These are phyloP conservation scores for Candida sp. DNA, from an alignment of 1,139 yeast species.

Conservation along the genomic window DNA sequence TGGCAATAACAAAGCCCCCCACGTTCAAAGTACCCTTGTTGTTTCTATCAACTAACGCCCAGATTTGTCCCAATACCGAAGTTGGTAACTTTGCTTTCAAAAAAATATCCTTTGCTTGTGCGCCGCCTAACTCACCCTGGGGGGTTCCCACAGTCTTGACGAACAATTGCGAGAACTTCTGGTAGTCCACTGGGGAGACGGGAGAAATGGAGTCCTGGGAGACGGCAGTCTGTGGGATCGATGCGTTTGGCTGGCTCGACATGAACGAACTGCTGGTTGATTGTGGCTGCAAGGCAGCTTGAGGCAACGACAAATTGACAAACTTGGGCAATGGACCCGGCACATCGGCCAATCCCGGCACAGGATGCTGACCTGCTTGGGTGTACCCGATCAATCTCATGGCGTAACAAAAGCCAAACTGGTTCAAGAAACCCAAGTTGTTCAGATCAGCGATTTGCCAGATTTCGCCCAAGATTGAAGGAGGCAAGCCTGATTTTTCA, in stretches of 20 bases:
- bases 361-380: slow-evolving; percentile 71
- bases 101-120: slow-evolving; percentile 82
- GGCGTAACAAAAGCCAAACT: slow-evolving; percentile 82
- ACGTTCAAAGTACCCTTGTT: slow-evolving; percentile 73
- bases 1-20: slow-evolving; percentile 86
- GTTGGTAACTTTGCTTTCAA: slow-evolving; percentile 86
- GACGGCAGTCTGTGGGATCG: slow-evolving; percentile 34
- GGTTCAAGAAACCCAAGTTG: slow-evolving; percentile 85
- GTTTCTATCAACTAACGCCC: slow-evolving; percentile 85
- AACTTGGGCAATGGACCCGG: slow-evolving; percentile 66
- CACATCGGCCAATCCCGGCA: slow-evolving; percentile 52
- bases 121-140: slow-evolving; percentile 60
- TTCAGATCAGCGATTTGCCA: slow-evolving; percentile 93
- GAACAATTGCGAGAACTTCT: slow-evolving; percentile 75
- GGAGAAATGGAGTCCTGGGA: slow-evolving; percentile 59
- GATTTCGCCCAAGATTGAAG: slow-evolving; percentile 81
- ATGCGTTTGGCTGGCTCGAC: slow-evolving; percentile 52
- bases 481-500: slow-evolving; percentile 85
- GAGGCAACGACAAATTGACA: slow-evolving; percentile 33
- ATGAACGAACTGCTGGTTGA: slow-evolving; percentile 46
- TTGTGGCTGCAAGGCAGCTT: slow-evolving; percentile 30
- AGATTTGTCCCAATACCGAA: slow-evolving; percentile 78
- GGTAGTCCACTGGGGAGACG: slow-evolving; percentile 65
- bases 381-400: slow-evolving; percentile 90
- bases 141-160: slow-evolving; percentile 70